Evolutionary conservation across 2,329 filamentous ascomycete genomes (phyloP).

Genomic region (Seiridium cupressi): DNA sequence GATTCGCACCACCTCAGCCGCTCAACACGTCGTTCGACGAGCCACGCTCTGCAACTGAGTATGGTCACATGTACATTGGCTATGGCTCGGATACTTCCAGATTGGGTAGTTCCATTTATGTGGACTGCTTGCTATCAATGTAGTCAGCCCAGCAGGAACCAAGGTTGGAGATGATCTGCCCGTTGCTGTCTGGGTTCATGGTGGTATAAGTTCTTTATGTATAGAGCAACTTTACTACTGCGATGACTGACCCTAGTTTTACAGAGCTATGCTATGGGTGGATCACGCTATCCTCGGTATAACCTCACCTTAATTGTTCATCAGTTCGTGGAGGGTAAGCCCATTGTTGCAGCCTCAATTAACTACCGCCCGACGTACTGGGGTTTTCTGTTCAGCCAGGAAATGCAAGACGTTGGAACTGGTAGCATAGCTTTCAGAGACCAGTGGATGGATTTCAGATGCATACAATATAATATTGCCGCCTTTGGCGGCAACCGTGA

Average conservation of each 20-base stretch:
- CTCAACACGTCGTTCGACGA: conserved; percentile 39
- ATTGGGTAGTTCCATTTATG: conserved; percentile 25
- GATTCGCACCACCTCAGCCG: conserved; percentile 45
- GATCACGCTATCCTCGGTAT: conserved; percentile 47
- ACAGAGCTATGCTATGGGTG: conserved; percentile 21
- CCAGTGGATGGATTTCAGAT: conserved; percentile 46
- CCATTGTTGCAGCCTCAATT: conserved; percentile 47
- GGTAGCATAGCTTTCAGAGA: conserved; percentile 51
- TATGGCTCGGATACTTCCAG: conserved; percentile 35
- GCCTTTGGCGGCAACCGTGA: conserved; percentile 45
- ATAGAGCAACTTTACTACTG: no score
- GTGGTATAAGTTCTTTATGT: conserved; percentile 23
- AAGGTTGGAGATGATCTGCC: conserved; percentile 44
- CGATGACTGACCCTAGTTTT: neutral
- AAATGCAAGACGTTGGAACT: conserved; percentile 39
- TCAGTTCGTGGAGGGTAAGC: conserved; percentile 44
- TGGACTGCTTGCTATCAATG: conserved; percentile 62
- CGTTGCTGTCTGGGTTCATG: conserved; percentile 60
- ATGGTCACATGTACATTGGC: conserved; percentile 46
- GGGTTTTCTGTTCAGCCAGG: conserved; percentile 48
- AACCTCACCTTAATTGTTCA: conserved; percentile 40
- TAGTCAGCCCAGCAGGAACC: conserved; percentile 50
- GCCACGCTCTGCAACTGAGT: conserved; percentile 37
- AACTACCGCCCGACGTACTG: conserved; percentile 51
- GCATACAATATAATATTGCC: conserved; percentile 50